Evolutionary conservation across 371 early-diverging fungal genomes (phyloP).

Genomic region (Fennellomyces sp.): DNA sequence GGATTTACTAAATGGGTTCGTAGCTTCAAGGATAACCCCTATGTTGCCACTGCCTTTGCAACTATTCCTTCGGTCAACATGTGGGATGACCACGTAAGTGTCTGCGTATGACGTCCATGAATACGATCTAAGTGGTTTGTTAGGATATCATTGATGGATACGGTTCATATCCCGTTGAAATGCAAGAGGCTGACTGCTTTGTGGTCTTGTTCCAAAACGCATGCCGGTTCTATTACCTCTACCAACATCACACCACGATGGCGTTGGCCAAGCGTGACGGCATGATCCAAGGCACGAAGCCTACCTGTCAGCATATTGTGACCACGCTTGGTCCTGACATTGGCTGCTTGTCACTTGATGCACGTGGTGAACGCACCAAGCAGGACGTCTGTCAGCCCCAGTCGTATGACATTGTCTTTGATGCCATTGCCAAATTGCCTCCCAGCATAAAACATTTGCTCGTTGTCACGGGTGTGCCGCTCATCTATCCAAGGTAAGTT

Average conservation of each 20-base stretch:
- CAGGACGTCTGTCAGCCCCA: constrained; percentile 61
- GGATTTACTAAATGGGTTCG: neutral
- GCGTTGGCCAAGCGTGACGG: constrained; percentile 62
- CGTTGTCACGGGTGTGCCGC: constrained; percentile 74
- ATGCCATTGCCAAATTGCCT: constrained; percentile 46
- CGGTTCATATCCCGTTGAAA: constrained; percentile 84
- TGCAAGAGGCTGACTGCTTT: constrained; percentile 60
- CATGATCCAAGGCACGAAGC: constrained; percentile 31
- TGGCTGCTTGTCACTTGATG: constrained; percentile 71
- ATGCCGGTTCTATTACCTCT: constrained; percentile 80
- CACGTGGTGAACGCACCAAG: constrained; percentile 78
- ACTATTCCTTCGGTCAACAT: constrained; percentile 77
- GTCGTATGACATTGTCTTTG: constrained; percentile 68
- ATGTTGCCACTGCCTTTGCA: constrained; percentile 66
- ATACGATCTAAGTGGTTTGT: neutral
- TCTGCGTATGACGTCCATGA: neutral
- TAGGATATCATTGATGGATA: constrained; percentile 74
- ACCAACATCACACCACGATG: constrained; percentile 83
- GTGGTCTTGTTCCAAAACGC: constrained; percentile 52
- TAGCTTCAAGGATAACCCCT: constrained; percentile 40
- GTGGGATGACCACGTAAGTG: constrained; percentile 80
- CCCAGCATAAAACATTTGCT: constrained; percentile 66
- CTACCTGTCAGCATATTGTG: constrained; percentile 33
- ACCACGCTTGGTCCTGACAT: constrained; percentile 71
- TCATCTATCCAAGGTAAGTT: constrained; percentile 67